Evolutionary conservation across 805 yeast genomes (phyloP), one percentile per base, ranked within the genome.

Genomic region (Starmerella stigmatis): DNA sequence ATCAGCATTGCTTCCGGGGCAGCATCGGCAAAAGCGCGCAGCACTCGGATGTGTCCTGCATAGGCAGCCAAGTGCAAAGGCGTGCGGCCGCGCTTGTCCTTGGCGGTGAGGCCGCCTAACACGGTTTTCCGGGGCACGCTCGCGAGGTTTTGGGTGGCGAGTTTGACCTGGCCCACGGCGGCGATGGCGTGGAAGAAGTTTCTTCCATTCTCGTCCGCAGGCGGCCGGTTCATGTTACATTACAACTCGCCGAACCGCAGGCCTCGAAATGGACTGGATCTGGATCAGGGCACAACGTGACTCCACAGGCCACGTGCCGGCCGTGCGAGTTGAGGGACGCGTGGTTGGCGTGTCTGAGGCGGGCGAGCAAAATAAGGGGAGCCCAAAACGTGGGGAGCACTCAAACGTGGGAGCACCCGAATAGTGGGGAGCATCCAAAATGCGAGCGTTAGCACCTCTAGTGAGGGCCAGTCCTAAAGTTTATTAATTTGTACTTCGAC

Each of bases 101-200:
- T 48, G 13, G 54, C 50, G 13, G 37, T 19, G 23, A 56, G 42
- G n/a, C 40, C 51, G 3, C 52, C 36, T 2, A 29, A 32, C 17
- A 50, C 47, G 9, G 31, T 20, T 31, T 46, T 47, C 27, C 48
- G 50, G n/a, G 42, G 39, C 11, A 45, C 40, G 2, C 43, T 25
- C 3, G 53, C 45, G 8, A 57, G 19, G 11, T 40, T 30, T 16
- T 47, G 49, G 13, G 45, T 13, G 13, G 50, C 46, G 11, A 35
- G 35, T 16, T 43, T 46, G 8, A 46, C 32, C 20, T 45, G 34
- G 4, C 56, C 57, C 12, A 22, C 30, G 5, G 54, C 55, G 2
- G 58, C 60, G 15, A 54, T 47, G 3, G 55, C 52, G 28, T 57
- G 60, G 39, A 56, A 52, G n/a, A 41, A 51, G 17, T 54, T 57